Base-by-base conservation (phyloP, 192 early-diverging fungal species). In the Gigaspora rosea region DNA sequence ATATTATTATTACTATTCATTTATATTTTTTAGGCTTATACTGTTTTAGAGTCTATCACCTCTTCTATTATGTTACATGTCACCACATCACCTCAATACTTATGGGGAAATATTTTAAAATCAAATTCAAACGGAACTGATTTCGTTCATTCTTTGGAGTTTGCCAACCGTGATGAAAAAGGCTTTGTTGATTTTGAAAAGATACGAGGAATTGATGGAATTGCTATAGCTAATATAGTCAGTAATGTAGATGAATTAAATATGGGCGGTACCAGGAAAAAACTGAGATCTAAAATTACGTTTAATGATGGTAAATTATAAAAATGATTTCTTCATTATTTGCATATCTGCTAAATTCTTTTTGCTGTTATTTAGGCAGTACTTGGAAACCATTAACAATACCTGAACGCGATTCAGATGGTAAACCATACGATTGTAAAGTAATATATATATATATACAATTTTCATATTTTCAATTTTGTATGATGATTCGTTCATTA, bases 141-240 rank as follows among this genome's bases (percentile, higher is more conserved):
- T 75, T 98, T 89, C 83, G 90, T 91, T 54, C 76, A 88, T 12
- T 88, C 91, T 12, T 86, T 98, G 48, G 83, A 91, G 36, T 86
- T 94, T 80, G 94, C 94, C 0, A 96, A 98, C 81, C 87, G 94
- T 58, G 88, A 95, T 74, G 78, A 77, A 3, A 27, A 71, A 1
- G 94, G 94, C 5, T 66, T 85, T 71, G 96, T 98, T 8, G 98
- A 98, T 76, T 92, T 95, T 80, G 96, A 96, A 81, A 93, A 93
- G 72, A 91, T 99, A 54, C 89, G 90, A 46, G 94, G 96, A 3
- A 86, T 98, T 16, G 83, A 89, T 20, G 95, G 96, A 33, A 88
- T 96, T 80, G 85, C 94, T 35, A 71, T 99, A 10, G 95, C 93
- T 32, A 99, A 99, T 80, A 87, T 90, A 35, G 94, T 98, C 1